phyloP scores from a whole-genome alignment of 805 yeast genomes.

The Kuraishia hungarica region DNA sequence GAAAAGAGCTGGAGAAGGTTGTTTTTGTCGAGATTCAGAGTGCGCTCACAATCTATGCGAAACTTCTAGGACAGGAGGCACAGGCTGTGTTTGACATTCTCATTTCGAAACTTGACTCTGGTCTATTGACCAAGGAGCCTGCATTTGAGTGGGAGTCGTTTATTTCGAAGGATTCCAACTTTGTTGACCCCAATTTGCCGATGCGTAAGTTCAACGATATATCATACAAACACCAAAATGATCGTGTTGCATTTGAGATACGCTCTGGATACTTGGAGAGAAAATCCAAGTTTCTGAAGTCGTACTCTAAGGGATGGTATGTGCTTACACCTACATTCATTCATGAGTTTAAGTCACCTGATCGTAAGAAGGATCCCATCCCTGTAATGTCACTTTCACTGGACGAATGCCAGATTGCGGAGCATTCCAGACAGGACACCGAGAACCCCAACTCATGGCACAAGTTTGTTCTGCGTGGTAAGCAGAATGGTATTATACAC shows the following conservation, averaged over 20 bases:
- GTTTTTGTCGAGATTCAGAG: conserved; percentile 83
- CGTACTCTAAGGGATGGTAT: conserved; percentile 87
- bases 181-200: conserved; percentile 55
- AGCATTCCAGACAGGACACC: conserved; percentile 70
- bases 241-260: conserved; percentile 59
- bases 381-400: conserved; percentile 81
- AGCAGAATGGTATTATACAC: conserved; percentile 64
- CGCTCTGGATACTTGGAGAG: conserved; percentile 81
- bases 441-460: conserved; percentile 41
- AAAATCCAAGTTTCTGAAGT: conserved; percentile 83
- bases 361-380: conserved; percentile 68
- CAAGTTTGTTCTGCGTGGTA: conserved; percentile 75
- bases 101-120: conserved; percentile 56
- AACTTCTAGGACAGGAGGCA: conserved; percentile 63
- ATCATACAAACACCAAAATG: conserved; percentile 56
- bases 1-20: conserved; percentile 80
- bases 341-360: conserved; percentile 84
- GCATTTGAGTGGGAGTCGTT: conserved; percentile 86
- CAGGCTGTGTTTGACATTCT: conserved; percentile 60
- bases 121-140: conserved; percentile 71
- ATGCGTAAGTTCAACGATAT: conserved; percentile 56
- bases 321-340: conserved; percentile 82
- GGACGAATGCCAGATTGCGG: conserved; percentile 74
- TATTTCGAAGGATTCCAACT: conserved; percentile 61
- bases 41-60: conserved; percentile 66